Base-by-base conservation (phyloP, 805 yeast species). In the Teunomyces cretensis region DNA sequence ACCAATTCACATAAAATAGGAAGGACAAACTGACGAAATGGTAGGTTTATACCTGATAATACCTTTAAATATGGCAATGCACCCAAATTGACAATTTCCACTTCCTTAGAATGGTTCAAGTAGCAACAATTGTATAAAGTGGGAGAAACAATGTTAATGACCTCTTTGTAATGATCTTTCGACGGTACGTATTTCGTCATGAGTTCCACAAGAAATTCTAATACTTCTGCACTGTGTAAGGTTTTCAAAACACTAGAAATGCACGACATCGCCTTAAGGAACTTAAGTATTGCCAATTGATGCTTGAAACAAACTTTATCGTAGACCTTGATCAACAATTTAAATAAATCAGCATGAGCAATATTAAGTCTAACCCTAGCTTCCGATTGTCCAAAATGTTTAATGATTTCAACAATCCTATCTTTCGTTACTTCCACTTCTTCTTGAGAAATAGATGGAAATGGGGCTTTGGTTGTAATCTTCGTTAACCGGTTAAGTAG, bases 1-100 rank as follows among this genome's bases (percentile, higher is more conserved):
- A 74, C 81, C 54, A 80, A 62, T 42, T 79, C 83, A 50, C 81
- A 77, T 15, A 80, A 48, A 7, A 80, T 62, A 1, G 83, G 84
- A 31, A 78, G 59, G 1, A 77, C 72, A 49, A 80, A 77, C 50
- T 80, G 83, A 30, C 77, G 67, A 42, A 77, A 67, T 8, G 76
- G 74, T 4, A 74, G 53, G 47, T 74, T 73, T 13, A 66, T 64
- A 22, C 54, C 51, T 5, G 74, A 65, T 8, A 78, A 61, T 13
- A 61, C 64, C 42, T 68, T 67, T 33, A 80, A 61, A 6, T 66
- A 54, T 0, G 80, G 80, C 2, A 80, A 63, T 1, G 73, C 71
- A 1, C 83, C 84, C 19, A 71, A 56, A 24, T 56, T 53, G 8
- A 77, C 78, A 14, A 79, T 62, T 45, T 75, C 79, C 1, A 62